Conservation (phyloP, 2,329 filamentous ascomycete genomes). For the Xylariaceae sp. region DNA sequence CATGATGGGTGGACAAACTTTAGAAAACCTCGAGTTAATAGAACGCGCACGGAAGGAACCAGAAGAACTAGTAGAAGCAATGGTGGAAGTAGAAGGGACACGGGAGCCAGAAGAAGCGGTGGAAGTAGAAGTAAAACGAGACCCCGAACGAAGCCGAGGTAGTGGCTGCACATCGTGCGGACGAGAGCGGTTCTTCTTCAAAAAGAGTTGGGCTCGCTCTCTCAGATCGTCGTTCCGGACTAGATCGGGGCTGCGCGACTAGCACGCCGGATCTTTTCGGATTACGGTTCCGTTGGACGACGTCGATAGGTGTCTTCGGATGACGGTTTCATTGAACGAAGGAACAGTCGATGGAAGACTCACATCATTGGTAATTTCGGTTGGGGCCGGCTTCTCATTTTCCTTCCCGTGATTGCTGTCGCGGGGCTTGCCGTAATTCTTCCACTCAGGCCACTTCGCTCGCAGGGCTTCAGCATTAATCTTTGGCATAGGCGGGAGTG, state of each 20-base stretch:
- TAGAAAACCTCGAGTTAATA: conserved; percentile 7
- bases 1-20: conserved; percentile 16
- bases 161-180: conserved; percentile 1
- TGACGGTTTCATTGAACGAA: conserved; percentile 2
- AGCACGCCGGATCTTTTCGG: conserved; percentile 12
- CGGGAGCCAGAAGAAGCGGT: background rate
- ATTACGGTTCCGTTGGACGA: too few species aligned
- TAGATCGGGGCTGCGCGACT: conserved; percentile 16
- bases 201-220: conserved; percentile 5
- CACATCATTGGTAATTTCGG: conserved; percentile 26
- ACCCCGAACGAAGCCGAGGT: background rate
- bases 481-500: conserved; percentile 39
- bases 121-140: conserved; percentile 35
- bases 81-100: background rate
- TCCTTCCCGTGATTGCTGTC: conserved; percentile 31
- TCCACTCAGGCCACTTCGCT: conserved; percentile 49
- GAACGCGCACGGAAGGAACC: background rate
- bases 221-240: background rate
- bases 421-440: conserved; percentile 10
- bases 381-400: conserved; percentile 35
- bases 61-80: background rate
- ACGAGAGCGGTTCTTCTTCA: background rate
- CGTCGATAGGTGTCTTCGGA: too few species aligned
- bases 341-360: conserved; percentile 6
- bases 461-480: too few species aligned